phyloP scores from a whole-genome alignment of 495 filamentous ascomycete genomes.

The Penicillium pulvis region DNA sequence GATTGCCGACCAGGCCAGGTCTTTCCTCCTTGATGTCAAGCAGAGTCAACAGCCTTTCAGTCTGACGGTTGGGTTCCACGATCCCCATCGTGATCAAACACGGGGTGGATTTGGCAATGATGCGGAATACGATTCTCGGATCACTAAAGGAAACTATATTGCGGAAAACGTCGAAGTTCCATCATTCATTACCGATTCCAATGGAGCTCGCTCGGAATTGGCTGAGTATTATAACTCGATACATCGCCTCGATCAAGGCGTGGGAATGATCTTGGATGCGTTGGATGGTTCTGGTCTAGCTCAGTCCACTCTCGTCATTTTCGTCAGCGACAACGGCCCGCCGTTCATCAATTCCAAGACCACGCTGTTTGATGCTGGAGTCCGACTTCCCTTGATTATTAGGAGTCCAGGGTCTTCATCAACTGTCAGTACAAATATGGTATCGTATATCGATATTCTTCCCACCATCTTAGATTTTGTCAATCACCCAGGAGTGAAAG shows the following conservation, averaged over 20 bases:
- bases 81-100: constrained; percentile 42
- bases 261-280: constrained; percentile 37
- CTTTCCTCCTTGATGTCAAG: constrained; percentile 35
- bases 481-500: constrained; percentile 9
- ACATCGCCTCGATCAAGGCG: constrained; percentile 37
- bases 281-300: constrained; percentile 27
- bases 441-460: constrained; percentile 45
- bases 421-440: constrained; percentile 40
- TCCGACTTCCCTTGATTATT: constrained; percentile 40
- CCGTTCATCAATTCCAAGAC: constrained; percentile 51
- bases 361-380: constrained; percentile 44
- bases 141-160: constrained; percentile 5
- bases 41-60: constrained; percentile 30
- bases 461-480: constrained; percentile 43
- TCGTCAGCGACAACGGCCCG: constrained; percentile 46
- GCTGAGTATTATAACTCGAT: constrained; percentile 43
- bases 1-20: constrained; percentile 33
- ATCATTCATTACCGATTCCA: constrained; percentile 33
- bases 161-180: constrained; percentile 33
- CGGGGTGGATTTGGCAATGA: constrained; percentile 42
- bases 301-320: constrained; percentile 40
- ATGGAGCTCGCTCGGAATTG: constrained; percentile 34
- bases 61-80: constrained; percentile 41
- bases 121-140: constrained; percentile 12
- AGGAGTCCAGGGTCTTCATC: constrained; percentile 15